phyloP scores from a whole-genome alignment of 164 flowering plant species.

The Taxillus chinensis region DNA sequence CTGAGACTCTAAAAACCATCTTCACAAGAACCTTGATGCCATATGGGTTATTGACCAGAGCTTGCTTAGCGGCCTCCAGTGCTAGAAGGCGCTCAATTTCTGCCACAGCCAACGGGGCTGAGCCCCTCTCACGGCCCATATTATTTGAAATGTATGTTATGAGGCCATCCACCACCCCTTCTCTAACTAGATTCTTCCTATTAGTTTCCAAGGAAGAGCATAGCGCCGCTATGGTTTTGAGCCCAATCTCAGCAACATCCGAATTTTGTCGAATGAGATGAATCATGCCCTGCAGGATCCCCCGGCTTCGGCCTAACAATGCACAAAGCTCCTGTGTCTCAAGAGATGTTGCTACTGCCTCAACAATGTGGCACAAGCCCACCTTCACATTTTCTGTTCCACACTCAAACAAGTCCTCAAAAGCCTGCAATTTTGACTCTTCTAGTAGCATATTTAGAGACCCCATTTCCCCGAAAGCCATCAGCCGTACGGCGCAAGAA shows the following conservation, averaged over 20 bases:
- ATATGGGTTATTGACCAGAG: slow-evolving; percentile 18
- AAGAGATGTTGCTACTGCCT: slow-evolving; percentile 24
- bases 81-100: slow-evolving; percentile 33
- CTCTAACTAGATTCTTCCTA: slow-evolving; percentile 19
- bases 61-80: slow-evolving; percentile 29
- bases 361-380: slow-evolving; percentile 37
- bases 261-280: slow-evolving; percentile 15
- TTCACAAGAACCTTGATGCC: slow-evolving; percentile 40
- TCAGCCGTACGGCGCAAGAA: slow-evolving; percentile 30
- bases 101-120: slow-evolving; percentile 24
- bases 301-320: slow-evolving; percentile 17
- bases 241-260: slow-evolving; percentile 27
- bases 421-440: slow-evolving; percentile 18
- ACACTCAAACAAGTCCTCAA: slow-evolving; percentile 25
- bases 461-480: slow-evolving; percentile 22
- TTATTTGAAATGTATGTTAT: slow-evolving; percentile 21
- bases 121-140: slow-evolving; percentile 8
- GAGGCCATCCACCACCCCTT: slow-evolving; percentile 31
- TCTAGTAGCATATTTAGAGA: slow-evolving; percentile 28
- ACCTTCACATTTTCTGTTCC: slow-evolving; percentile 28
- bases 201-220: slow-evolving; percentile 20
- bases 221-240: slow-evolving; percentile 31
- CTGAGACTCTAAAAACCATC: slow-evolving; percentile 55
- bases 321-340: slow-evolving; percentile 27
- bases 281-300: slow-evolving; percentile 17